Base-by-base conservation (phyloP, 257 asterid genomes). In the Striga asiatica region DNA sequence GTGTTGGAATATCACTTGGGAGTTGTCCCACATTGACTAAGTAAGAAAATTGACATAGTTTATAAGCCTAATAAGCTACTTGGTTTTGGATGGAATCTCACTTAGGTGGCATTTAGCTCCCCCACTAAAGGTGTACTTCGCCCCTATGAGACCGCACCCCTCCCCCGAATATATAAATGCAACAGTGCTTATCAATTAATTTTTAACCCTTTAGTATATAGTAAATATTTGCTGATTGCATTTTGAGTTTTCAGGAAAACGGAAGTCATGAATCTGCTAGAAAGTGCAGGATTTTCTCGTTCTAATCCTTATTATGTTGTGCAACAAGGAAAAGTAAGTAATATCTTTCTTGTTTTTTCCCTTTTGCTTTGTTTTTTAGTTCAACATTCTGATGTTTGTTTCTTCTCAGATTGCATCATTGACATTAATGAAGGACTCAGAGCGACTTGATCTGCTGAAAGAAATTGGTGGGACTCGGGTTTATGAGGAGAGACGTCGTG, bases 381-480 rank as follows among this genome's bases (percentile, higher is more conserved):
- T 66, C 71, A 68, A 71, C 56, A 50, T 63, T 60, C 61, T 76
- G 54, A 61, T 65, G 24, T 38, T n/a, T 23, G 58, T 71, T 66
- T 56, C 58, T 58, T 48, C 54, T 51, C 76, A 92, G 98, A 92
- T 88, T 72, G 85, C 95, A 61, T 84, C 93, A 32, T 66, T 92
- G 66, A 84, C 97, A 47, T 64, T 92, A 71, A 92, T 92, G 98
- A 92, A 92, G 66, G 98, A 92, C 65, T 62, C 97, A 9, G 97
- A 92, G 77, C 83, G 98, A 53, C 81, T 92, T 71, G 97, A 92
- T 76, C 76, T 92, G 68, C 87, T 92, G 74, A 92, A 92, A 79
- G 98, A 92, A 92, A 92, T 92, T 77, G 98, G 98, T 50, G 98
- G 98, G 47, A 88, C 98, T 59, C 84, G 98, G 64, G 98, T 92